Evolutionary conservation across 2,329 filamentous ascomycete species (phyloP).

Genomic region (Penicillium sp.): DNA sequence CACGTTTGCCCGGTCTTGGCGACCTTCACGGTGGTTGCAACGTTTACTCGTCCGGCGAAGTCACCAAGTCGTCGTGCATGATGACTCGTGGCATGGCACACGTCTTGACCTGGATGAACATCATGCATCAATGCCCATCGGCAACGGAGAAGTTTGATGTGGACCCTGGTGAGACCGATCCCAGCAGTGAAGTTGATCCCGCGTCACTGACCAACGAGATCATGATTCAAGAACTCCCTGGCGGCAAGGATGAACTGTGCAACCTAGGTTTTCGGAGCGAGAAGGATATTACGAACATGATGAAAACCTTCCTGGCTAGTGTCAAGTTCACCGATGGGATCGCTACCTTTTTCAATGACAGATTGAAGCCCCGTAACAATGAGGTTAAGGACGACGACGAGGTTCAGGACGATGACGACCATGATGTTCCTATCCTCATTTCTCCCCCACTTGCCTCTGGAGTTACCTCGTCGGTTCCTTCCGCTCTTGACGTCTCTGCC

Average conservation of each 20-base stretch:
- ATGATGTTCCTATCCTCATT: not conserved
- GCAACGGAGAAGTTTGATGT: not conserved
- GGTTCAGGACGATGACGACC: not conserved
- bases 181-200: too few species aligned
- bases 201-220: not conserved
- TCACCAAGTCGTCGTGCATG: constrained; percentile 59
- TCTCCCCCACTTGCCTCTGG: too few species aligned
- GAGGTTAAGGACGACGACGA: not conserved
- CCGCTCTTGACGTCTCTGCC: not conserved
- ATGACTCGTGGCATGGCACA: constrained; percentile 49
- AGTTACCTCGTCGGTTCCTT: not conserved
- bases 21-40: constrained; percentile 65
- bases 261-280: too few species aligned
- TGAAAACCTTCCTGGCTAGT: not conserved
- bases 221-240: not conserved
- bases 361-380: too few species aligned
- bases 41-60: constrained; percentile 66
- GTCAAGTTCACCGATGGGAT: not conserved
- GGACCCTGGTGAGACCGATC: not conserved
- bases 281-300: too few species aligned
- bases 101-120: constrained; percentile 62
- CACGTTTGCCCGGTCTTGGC: constrained; percentile 53
- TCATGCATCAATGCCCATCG: constrained; percentile 44
- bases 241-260: not conserved
- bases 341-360: not conserved